Conservation (phyloP, 352 stramenopile species). For the Heterotrichella gracilis region DNA sequence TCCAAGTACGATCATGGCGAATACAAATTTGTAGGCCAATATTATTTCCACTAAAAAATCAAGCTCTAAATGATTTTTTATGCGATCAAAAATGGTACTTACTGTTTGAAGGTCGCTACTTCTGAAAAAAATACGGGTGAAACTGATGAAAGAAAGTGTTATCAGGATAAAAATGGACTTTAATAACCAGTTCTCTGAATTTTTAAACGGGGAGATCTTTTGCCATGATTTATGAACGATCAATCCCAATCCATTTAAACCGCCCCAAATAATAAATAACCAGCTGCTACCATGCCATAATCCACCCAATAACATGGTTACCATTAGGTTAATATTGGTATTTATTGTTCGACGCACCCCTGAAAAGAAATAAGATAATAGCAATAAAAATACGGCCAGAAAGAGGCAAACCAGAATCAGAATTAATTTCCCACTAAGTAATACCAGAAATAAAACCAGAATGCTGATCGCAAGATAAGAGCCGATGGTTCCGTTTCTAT, state of each 20-base stretch:
- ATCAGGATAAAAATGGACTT: background rate
- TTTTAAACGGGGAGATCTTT: background rate
- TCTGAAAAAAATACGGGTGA: background rate
- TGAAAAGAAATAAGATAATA: background rate
- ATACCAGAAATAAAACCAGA: background rate
- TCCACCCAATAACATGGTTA: background rate
- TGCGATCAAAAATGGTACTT: background rate
- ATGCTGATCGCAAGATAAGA: background rate
- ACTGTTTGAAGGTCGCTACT: background rate
- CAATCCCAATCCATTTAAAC: background rate
- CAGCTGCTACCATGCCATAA: background rate
- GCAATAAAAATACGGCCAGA: background rate
- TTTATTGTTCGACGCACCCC: background rate
- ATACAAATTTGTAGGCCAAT: background rate
- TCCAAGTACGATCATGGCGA: background rate
- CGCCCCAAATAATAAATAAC: background rate
- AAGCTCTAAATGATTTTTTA: background rate
- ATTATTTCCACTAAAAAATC: background rate
- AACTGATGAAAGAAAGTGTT: background rate
- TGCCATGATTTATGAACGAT: background rate
- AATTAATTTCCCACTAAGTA: background rate
- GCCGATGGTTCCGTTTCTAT: background rate
- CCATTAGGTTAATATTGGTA: constrained; percentile 9
- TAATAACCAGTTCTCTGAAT: background rate
- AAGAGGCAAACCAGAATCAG: background rate